phyloP scores from a whole-genome alignment of 1,284 basidiomycete species.

The Cryptococcus sp. region DNA sequence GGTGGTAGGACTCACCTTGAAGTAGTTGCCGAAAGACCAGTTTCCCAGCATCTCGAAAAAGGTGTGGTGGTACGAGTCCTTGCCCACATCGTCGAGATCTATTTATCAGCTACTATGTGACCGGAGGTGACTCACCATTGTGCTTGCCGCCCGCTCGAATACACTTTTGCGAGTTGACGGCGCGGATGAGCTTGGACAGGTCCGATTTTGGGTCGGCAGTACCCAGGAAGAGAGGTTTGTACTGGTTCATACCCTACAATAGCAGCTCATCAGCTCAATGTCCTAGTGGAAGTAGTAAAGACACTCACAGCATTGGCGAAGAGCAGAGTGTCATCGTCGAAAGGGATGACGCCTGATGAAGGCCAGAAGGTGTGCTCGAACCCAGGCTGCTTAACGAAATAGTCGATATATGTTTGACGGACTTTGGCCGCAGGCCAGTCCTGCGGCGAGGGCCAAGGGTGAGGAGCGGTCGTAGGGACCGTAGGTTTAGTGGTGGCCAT shows the following conservation, averaged over 20 bases:
- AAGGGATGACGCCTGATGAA: slow-evolving; percentile 92
- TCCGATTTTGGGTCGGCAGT: slow-evolving; percentile 89
- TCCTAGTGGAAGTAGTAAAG: not conserved
- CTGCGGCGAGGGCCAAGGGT: slow-evolving; percentile 49
- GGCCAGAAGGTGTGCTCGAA: slow-evolving; percentile 83
- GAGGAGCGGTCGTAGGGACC: slow-evolving; percentile 45
- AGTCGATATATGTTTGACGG: slow-evolving; percentile 73
- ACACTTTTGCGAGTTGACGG: slow-evolving; percentile 96
- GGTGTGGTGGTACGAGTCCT: slow-evolving; percentile 78
- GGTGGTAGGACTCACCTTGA: slow-evolving; percentile 67
- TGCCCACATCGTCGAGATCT: slow-evolving; percentile 98
- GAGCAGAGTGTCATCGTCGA: slow-evolving; percentile 93
- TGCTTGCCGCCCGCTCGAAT: slow-evolving; percentile 98
- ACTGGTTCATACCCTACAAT: slow-evolving; percentile 87
- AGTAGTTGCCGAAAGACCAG: slow-evolving; percentile 99
- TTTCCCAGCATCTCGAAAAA: slow-evolving; percentile 99
- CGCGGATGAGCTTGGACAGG: slow-evolving; percentile 87
- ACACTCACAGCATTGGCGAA: slow-evolving; percentile 83
- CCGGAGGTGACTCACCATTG: slow-evolving; percentile 65
- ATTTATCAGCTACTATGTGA: not conserved
- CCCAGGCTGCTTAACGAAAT: slow-evolving; percentile 66
- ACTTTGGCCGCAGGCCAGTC: slow-evolving; percentile 72
- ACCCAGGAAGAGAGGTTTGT: slow-evolving; percentile 94
- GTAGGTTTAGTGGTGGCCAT: slow-evolving; percentile 38
- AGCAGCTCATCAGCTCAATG: not conserved